A percentile compares a stretch with the other conserved stretches of the same genome.
Evolutionary conservation across 345 rosid genomes (phyloP).

Genomic region (Salix viminalis): DNA sequence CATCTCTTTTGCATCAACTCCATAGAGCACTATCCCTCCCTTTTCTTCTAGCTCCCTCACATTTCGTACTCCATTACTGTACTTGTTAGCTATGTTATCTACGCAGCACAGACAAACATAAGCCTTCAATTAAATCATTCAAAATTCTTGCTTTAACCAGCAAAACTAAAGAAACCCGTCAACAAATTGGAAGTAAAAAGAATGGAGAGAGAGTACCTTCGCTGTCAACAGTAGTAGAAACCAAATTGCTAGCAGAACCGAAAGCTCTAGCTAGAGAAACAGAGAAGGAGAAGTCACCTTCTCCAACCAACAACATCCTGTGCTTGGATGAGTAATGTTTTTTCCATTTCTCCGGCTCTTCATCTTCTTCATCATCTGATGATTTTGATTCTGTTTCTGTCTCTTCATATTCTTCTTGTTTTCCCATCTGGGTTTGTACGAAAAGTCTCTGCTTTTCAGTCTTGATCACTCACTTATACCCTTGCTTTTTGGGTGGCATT

Average conservation of each 20-base stretch:
- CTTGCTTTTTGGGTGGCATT: too few relatives aligned
- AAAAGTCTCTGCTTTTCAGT: neutral
- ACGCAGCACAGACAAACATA: neutral
- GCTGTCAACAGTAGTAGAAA: conserved; percentile 48
- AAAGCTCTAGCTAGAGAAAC: conserved; percentile 46
- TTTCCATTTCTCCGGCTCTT: conserved; percentile 30
- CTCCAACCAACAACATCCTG: conserved; percentile 49
- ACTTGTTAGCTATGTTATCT: conserved; percentile 24
- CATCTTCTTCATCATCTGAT: neutral
- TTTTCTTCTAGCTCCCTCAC: conserved; percentile 27
- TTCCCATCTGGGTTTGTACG: neutral
- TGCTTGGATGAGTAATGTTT: conserved; percentile 46
- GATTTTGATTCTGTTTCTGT: neutral
- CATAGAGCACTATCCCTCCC: conserved; percentile 29
- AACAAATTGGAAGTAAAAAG: neutral
- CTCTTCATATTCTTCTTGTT: neutral
- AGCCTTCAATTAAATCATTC: neutral
- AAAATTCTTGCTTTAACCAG: neutral
- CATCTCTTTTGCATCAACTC: conserved; percentile 41
- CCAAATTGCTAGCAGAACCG: conserved; percentile 54
- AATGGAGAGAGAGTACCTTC: conserved; percentile 20
- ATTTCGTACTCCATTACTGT: conserved; percentile 22
- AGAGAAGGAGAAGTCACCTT: conserved; percentile 64
- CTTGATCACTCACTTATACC: neutral
- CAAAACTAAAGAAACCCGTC: neutral